phyloP scores from a whole-genome alignment of 1,284 basidiomycete genomes.

The Tylopilus orsonianus region DNA sequence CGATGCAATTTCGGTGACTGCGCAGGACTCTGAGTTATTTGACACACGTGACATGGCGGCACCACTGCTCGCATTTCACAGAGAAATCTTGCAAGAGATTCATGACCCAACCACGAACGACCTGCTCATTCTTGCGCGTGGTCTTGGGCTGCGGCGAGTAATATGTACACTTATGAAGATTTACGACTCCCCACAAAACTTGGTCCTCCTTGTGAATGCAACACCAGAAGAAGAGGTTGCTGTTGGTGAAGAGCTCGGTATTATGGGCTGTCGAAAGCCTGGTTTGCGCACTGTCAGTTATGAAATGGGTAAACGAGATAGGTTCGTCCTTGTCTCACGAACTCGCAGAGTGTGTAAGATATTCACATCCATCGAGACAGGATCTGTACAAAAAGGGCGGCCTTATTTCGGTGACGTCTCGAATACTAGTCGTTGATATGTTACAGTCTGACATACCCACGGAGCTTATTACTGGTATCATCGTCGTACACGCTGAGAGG shows the following conservation, averaged over 20 bases:
- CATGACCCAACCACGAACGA: slow-evolving; percentile 82
- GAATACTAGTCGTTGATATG: slow-evolving; percentile 95
- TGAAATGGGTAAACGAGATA: slow-evolving; percentile 79
- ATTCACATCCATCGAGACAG: slow-evolving; percentile 51
- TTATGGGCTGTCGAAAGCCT: slow-evolving; percentile 87
- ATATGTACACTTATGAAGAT: slow-evolving; percentile 88
- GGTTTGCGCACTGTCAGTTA: slow-evolving; percentile 84
- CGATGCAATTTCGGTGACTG: background rate
- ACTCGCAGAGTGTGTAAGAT: background rate
- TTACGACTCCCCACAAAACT: slow-evolving; percentile 84
- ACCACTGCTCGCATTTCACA: slow-evolving; percentile 62
- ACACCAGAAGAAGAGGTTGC: slow-evolving; percentile 85
- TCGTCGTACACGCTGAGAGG: slow-evolving; percentile 94
- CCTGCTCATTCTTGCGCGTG: slow-evolving; percentile 82
- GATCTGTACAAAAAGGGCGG: slow-evolving; percentile 86
- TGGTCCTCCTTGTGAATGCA: slow-evolving; percentile 89
- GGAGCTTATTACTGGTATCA: slow-evolving; percentile 85
- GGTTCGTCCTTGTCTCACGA: slow-evolving; percentile 44
- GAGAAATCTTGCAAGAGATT: slow-evolving; percentile 60
- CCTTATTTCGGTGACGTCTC: slow-evolving; percentile 88
- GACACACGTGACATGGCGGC: slow-evolving; percentile 21
- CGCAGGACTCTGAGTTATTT: background rate
- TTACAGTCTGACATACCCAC: slow-evolving; percentile 85
- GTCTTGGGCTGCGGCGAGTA: slow-evolving; percentile 80
- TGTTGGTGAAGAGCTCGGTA: slow-evolving; percentile 89